Conservation (phyloP, 768 basidiomycete genomes). For the Exsudoporus frostii region DNA sequence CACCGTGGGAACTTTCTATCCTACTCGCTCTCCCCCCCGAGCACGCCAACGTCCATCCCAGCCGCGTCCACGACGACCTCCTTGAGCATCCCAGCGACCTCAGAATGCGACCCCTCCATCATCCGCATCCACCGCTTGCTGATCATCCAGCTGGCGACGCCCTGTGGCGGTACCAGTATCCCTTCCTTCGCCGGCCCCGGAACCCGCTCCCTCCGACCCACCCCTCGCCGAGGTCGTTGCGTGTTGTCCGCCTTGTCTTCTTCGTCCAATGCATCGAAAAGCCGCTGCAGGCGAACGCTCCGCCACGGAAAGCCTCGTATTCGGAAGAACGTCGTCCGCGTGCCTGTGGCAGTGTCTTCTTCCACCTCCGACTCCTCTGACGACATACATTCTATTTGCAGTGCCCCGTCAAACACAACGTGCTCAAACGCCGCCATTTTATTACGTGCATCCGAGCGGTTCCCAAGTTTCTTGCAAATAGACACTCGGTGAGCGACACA, state of each 20-base stretch:
- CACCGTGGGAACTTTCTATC: too few species aligned
- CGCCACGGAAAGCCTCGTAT: conserved; percentile 66
- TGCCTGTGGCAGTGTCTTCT: conserved; percentile 26
- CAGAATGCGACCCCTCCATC: conserved; percentile 42
- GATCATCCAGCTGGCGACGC: conserved; percentile 72
- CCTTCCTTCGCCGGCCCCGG: conserved; percentile 56
- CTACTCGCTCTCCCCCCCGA: conserved; percentile 62
- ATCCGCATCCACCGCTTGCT: conserved; percentile 59
- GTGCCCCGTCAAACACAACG: conserved; percentile 63
- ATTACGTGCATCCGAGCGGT: conserved; percentile 58
- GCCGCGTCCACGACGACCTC: conserved; percentile 45
- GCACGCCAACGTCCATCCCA: conserved; percentile 45
- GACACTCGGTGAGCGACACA: background rate
- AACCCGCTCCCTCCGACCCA: conserved; percentile 53
- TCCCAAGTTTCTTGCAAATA: conserved; percentile 58
- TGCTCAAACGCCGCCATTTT: conserved; percentile 54
- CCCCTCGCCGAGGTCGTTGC: conserved; percentile 53
- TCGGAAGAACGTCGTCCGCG: conserved; percentile 39
- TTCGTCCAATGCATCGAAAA: conserved; percentile 60
- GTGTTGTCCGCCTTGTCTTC: conserved; percentile 45
- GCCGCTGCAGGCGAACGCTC: conserved; percentile 57
- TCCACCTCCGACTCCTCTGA: conserved; percentile 73
- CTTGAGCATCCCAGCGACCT: conserved; percentile 42
- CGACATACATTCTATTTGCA: conserved; percentile 77
- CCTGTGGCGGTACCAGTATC: conserved; percentile 57